These are phyloP conservation scores for Sedum album DNA, from an alignment of 164 flowering plant species.

Conservation along the genomic window DNA sequence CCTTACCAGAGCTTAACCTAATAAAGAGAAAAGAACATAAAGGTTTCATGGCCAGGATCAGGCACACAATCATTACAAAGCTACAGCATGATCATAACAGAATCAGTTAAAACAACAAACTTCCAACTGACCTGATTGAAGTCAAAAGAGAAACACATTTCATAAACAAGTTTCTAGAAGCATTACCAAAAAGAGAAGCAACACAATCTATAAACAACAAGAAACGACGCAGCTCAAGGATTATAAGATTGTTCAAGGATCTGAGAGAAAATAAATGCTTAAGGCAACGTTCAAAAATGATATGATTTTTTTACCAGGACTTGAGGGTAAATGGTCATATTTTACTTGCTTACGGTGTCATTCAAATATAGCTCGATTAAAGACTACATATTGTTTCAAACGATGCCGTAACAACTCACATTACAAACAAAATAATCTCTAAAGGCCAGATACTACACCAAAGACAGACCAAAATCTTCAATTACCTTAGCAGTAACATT, in stretches of 20 bases:
- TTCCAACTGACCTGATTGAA: background rate
- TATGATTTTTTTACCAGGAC: background rate
- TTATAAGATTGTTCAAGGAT: too few relatives aligned
- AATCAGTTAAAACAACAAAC: background rate
- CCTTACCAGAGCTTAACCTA: constrained; percentile 36
- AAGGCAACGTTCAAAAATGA: too few relatives aligned
- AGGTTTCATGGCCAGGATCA: background rate
- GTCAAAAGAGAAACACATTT: background rate
- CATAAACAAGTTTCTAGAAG: background rate
- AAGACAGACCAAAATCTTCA: background rate
- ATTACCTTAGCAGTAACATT: background rate
- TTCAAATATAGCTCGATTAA: background rate
- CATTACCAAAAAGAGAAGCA: background rate
- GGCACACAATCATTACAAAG: background rate
- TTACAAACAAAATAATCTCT: background rate
- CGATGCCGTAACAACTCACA: background rate
- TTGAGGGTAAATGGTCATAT: too few relatives aligned
- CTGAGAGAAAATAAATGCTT: too few relatives aligned
- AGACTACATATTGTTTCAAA: background rate
- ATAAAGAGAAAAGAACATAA: constrained; percentile 4
- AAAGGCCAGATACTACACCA: background rate
- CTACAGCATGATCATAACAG: background rate
- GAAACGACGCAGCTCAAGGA: background rate
- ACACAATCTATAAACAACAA: background rate
- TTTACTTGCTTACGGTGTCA: background rate